A percentile compares a stretch with the other conserved stretches of the same genome.
Conservation (phyloP, 208 protist species). For the Leishmania guyanensis region DNA sequence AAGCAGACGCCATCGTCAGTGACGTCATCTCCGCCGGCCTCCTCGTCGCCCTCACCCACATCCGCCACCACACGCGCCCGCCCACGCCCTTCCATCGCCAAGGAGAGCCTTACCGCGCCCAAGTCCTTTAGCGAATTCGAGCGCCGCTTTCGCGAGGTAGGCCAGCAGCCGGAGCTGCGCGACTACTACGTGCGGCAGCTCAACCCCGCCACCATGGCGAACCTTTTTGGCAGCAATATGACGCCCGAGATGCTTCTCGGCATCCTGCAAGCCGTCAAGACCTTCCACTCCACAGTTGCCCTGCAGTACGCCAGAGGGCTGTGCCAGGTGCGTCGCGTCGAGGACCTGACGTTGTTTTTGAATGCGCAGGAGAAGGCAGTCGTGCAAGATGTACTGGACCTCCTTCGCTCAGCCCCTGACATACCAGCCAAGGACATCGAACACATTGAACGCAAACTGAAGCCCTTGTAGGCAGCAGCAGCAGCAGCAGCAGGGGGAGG, state of each 20-base stretch:
- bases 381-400: conserved; percentile 53
- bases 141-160: conserved; percentile 70
- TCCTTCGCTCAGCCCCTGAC: conserved; percentile 44
- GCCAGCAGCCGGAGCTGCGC: conserved; percentile 62
- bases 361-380: conserved; percentile 64
- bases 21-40: background rate
- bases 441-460: conserved; percentile 56
- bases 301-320: conserved; percentile 71
- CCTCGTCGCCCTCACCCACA: background rate
- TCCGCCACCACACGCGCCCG: conserved; percentile 24
- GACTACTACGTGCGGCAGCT: conserved; percentile 72
- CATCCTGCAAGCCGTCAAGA: conserved; percentile 50
- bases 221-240: conserved; percentile 87
- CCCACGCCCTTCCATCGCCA: conserved; percentile 36
- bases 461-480: conserved; percentile 26
- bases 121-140: conserved; percentile 89
- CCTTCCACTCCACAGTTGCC: conserved; percentile 39
- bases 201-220: conserved; percentile 45
- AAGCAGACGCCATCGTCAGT: conserved; percentile 4
- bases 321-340: conserved; percentile 73
- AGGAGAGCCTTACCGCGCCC: conserved; percentile 69
- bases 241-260: conserved; percentile 79
- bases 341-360: conserved; percentile 85
- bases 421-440: conserved; percentile 48
- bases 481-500: background rate